These are phyloP conservation scores for Leersia perrieri DNA, from an alignment of 176 grass and related monocot species.

Conservation along the genomic window DNA sequence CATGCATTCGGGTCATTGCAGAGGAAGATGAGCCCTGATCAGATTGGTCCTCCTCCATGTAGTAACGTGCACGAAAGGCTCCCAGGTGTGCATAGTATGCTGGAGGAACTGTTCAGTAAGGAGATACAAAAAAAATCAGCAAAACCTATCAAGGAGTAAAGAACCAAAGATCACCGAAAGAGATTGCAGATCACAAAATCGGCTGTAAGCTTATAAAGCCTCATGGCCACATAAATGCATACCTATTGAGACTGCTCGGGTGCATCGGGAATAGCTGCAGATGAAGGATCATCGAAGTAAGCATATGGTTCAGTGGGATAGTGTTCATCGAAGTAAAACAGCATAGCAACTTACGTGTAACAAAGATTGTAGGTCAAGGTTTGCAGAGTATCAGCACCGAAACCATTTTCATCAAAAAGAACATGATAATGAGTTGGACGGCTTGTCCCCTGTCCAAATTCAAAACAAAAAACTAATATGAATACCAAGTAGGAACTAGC, in stretches of 20 bases:
- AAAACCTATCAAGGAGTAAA: too few species aligned
- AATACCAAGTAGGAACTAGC: neutral
- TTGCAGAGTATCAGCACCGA: slow-evolving; percentile 65
- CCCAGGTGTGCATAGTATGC: slow-evolving; percentile 82
- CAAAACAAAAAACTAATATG: neutral
- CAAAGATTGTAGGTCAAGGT: slow-evolving; percentile 80
- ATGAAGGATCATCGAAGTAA: neutral
- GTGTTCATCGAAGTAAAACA: neutral
- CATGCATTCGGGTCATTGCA: neutral
- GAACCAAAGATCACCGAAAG: neutral
- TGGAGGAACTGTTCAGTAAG: slow-evolving; percentile 51
- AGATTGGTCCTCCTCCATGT: slow-evolving; percentile 42
- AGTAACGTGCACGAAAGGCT: slow-evolving; percentile 65
- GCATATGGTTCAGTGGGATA: neutral
- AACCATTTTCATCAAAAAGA: slow-evolving; percentile 72
- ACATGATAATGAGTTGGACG: slow-evolving; percentile 84
- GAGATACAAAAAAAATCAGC: neutral
- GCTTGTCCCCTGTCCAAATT: slow-evolving; percentile 62
- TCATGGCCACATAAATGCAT: neutral
- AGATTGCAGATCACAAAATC: neutral
- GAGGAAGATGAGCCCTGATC: slow-evolving; percentile 37
- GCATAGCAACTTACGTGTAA: slow-evolving; percentile 45
- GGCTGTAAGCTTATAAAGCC: neutral
- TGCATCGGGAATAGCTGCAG: slow-evolving; percentile 75
- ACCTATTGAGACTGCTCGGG: slow-evolving; percentile 84